Base-by-base conservation (phyloP, 2,329 filamentous ascomycete genomes). In the Nigrospora oryzae region DNA sequence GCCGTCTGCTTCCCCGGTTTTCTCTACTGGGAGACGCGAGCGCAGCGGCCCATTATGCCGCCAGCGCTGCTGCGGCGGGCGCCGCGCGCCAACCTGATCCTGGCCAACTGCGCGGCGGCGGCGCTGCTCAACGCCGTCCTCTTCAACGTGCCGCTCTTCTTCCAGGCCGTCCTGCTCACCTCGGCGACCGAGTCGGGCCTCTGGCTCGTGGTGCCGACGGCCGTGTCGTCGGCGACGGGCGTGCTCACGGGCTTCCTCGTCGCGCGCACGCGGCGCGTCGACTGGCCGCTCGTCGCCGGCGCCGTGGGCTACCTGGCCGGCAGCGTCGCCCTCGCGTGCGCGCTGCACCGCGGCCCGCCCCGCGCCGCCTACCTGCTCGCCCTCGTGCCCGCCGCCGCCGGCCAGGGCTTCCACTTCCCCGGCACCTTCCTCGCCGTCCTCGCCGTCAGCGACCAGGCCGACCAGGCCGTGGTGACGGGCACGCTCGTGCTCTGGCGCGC, bases 401-500 rank as follows among this genome's bases (percentile, higher is more conserved):
- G 80, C 5, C 71, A 75, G 51, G 83, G 83, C 3, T 81, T 86
- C 55, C 68, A 77, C 50, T 84, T 84, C 56, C 81, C 83, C 0
- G 73, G 75, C 0, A 71, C 79, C 10, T 80, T 83, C 63, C 77
- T 86, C 57, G 72, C 75, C 13, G 66, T 85, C 2, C 72, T 86
- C 17, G 77, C 76, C 2, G 73, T 75, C 2, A 79, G 74, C 37
- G 62, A 71, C 5, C 79, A 83, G 55, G 57, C 67, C 5, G 79
- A 84, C 40, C 81, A 85, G 59, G 83, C 83, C 13, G 80, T 85
- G 36, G 79, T 81, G 12, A 86, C 84, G 1, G 80, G 75, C 43
- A 88, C 85, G 0, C 66, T 90, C 48, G 75, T 84, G 15, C 66
- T 90, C 15, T 89, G 83, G 79, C 75, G 86, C 44, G 80, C 77